phyloP scores from a whole-genome alignment of 2,329 filamentous ascomycete species.

The Arachnopeziza araneosa region DNA sequence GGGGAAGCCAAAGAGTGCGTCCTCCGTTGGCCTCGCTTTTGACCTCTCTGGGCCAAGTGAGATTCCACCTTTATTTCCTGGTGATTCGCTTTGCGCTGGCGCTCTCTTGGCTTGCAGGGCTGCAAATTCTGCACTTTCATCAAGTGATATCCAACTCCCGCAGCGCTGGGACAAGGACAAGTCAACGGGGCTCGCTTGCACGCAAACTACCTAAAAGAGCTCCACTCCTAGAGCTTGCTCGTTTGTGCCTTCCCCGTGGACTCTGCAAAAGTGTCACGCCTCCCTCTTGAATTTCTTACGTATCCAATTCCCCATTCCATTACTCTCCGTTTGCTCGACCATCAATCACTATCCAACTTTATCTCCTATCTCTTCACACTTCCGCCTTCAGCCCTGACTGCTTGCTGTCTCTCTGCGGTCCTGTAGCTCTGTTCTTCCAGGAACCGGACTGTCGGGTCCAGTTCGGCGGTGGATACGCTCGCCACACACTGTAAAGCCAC shows the following conservation, averaged over 20 bases:
- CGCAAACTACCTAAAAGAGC: not conserved
- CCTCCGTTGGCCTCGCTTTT: conserved; percentile 11
- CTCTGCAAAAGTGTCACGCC: conserved; percentile 24
- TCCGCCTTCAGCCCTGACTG: not conserved
- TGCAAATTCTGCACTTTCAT: not conserved
- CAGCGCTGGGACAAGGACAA: not conserved
- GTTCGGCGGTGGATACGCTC: not conserved
- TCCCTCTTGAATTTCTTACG: conserved; percentile 20
- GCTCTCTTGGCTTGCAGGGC: not conserved
- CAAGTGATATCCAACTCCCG: not conserved
- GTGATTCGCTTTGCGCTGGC: not conserved
- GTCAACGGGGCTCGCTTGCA: not conserved
- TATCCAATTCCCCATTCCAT: conserved; percentile 20
- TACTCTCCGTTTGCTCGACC: conserved; percentile 12
- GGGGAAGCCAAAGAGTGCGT: conserved; percentile 16
- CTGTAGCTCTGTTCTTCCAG: not conserved
- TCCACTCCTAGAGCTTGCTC: not conserved
- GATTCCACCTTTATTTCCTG: not conserved
- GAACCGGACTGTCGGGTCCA: not conserved
- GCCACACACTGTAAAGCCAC: not conserved
- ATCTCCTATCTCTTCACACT: not conserved
- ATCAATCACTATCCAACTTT: conserved; percentile 6
- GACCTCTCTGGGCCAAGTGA: conserved; percentile 14
- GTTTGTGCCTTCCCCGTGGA: not conserved
- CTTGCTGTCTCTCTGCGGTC: not conserved